Conservation (phyloP, 2,329 filamentous ascomycete species). For the Apiospora malaysiana region DNA sequence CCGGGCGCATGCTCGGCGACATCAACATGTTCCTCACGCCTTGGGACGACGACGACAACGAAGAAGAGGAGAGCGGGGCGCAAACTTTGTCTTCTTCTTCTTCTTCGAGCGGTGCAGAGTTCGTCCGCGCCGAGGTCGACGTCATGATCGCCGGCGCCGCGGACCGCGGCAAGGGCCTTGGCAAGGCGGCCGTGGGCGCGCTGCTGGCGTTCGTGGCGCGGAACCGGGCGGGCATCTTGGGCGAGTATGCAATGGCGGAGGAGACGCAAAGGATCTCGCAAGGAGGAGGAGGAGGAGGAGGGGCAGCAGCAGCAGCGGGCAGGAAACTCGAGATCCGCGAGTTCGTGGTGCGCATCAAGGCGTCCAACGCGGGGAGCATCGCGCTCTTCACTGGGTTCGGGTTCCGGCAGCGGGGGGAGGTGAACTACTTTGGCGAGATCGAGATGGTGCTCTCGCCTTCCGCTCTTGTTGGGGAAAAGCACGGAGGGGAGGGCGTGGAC, state of each 20-base stretch:
- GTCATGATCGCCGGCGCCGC: slow-evolving; percentile 39
- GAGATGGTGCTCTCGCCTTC: slow-evolving; percentile 42
- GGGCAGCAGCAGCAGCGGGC: slow-evolving; percentile 21
- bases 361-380: slow-evolving; percentile 58
- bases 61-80: slow-evolving; percentile 25
- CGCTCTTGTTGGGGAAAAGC: not conserved
- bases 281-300: no score
- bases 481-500: not conserved
- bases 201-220: slow-evolving; percentile 73
- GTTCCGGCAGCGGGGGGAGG: slow-evolving; percentile 55
- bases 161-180: slow-evolving; percentile 34
- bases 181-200: slow-evolving; percentile 58
- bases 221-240: slow-evolving; percentile 60
- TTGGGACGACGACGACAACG: slow-evolving; percentile 55
- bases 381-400: slow-evolving; percentile 58
- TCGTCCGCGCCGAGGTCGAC: slow-evolving; percentile 37
- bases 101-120: slow-evolving; percentile 2
- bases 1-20: slow-evolving; percentile 71
- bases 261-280: not conserved
- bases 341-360: slow-evolving; percentile 65
- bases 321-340: slow-evolving; percentile 46
- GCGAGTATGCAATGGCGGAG: slow-evolving; percentile 51
- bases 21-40: slow-evolving; percentile 80
- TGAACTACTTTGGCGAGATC: slow-evolving; percentile 68
- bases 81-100: no score